Evolutionary conservation across 192 early-diverging fungal genomes (phyloP).

Genomic region (Coemansia aciculifera): DNA sequence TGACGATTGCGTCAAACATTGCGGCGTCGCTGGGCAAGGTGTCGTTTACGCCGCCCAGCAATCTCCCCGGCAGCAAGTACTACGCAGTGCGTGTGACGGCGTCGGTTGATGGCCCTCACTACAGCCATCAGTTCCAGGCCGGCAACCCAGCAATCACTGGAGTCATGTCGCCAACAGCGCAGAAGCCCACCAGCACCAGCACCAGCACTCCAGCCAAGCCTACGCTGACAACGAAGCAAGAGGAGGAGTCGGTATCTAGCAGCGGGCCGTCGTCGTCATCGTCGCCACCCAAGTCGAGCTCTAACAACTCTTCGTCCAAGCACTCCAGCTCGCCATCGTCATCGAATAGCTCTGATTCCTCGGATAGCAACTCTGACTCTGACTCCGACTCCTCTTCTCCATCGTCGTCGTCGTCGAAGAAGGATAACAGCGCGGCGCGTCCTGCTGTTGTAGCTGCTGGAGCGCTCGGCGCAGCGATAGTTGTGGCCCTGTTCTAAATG

Average conservation of each 20-base stretch:
- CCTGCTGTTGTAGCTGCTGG: conserved; percentile 19
- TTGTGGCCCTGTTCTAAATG: conserved; percentile 43
- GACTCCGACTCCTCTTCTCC: neutral
- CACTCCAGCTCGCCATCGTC: neutral
- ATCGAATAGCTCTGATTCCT: neutral
- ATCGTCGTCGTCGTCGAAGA: conserved; percentile 20
- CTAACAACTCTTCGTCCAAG: neutral
- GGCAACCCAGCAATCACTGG: conserved; percentile 19
- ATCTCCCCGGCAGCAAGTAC: conserved; percentile 23
- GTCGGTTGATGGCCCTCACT: conserved; percentile 40
- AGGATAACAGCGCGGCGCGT: conserved; percentile 30
- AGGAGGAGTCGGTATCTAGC: neutral
- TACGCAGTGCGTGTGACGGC: conserved; percentile 47
- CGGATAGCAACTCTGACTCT: neutral
- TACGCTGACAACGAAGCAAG: neutral
- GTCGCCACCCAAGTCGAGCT: neutral
- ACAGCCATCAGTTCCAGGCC: conserved; percentile 51
- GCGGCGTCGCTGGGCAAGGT: conserved; percentile 24
- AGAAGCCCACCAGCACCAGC: neutral
- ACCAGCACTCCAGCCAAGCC: conserved; percentile 5
- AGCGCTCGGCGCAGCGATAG: conserved; percentile 24
- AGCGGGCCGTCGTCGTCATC: neutral
- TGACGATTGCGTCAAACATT: conserved; percentile 26
- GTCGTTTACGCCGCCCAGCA: conserved; percentile 27
- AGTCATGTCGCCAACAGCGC: neutral